Evolutionary conservation across 2,329 filamentous ascomycete species (phyloP).

Genomic region (Penicillium sp.): DNA sequence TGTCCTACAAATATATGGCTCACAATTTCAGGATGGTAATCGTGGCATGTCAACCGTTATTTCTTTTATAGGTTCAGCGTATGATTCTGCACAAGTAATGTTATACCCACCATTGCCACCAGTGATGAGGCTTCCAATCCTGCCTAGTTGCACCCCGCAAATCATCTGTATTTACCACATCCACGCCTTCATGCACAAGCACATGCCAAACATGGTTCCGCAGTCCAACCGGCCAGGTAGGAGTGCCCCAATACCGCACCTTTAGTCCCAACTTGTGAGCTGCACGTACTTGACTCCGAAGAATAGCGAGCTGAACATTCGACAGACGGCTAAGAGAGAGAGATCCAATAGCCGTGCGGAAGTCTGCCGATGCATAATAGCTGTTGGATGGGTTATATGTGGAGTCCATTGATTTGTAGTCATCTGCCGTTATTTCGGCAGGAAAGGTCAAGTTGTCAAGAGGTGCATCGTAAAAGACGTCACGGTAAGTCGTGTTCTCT

Average conservation of each 20-base stretch:
- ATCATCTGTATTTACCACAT: slow-evolving; percentile 62
- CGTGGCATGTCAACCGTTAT: not conserved
- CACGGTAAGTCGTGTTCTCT: slow-evolving; percentile 40
- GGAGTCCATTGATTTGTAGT: not conserved
- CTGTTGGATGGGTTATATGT: slow-evolving; percentile 57
- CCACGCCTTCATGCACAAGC: slow-evolving; percentile 56
- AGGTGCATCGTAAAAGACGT: slow-evolving; percentile 51
- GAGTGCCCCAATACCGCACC: slow-evolving; percentile 60
- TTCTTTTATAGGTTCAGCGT: not conserved
- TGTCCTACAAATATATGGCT: not conserved
- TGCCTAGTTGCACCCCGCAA: slow-evolving; percentile 46
- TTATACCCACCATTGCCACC: slow-evolving; percentile 13
- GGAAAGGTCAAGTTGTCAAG: slow-evolving; percentile 27
- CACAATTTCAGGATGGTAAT: not conserved
- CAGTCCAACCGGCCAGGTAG: slow-evolving; percentile 54
- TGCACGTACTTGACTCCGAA: slow-evolving; percentile 47
- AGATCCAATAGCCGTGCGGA: slow-evolving; percentile 52
- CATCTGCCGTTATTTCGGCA: not conserved
- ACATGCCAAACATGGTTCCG: slow-evolving; percentile 58
- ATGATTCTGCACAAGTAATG: not conserved
- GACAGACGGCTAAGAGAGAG: slow-evolving; percentile 49
- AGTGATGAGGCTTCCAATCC: slow-evolving; percentile 34
- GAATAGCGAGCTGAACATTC: slow-evolving; percentile 40
- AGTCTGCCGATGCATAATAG: slow-evolving; percentile 63
- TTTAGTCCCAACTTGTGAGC: slow-evolving; percentile 54